A percentile compares a stretch with the other conserved stretches of the same genome.
Evolutionary conservation across 2,329 filamentous ascomycete genomes (phyloP).

Genomic region (Fusarium pseudograminearum): DNA sequence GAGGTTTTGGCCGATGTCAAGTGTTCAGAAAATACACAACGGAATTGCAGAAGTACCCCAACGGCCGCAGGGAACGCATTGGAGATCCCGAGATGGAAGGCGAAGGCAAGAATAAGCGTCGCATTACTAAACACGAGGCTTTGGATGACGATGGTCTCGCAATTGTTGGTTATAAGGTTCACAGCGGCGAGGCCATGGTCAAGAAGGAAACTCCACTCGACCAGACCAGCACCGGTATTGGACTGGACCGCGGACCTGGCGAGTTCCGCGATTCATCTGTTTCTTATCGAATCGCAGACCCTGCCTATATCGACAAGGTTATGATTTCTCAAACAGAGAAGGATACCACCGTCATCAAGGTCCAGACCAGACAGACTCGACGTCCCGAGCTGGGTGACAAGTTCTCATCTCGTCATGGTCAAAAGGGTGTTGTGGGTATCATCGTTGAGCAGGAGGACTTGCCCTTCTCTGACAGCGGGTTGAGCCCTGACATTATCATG

Average conservation of each 20-base stretch:
- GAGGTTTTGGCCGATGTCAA: slow-evolving; percentile 95
- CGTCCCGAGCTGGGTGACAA: slow-evolving; percentile 97
- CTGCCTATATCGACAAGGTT: slow-evolving; percentile 94
- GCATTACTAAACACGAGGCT: slow-evolving; percentile 75
- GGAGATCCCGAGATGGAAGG: slow-evolving; percentile 67
- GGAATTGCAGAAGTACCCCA: slow-evolving; percentile 88
- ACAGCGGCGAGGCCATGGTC: slow-evolving; percentile 85
- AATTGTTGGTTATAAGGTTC: slow-evolving; percentile 83
- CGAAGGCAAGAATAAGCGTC: slow-evolving; percentile 71
- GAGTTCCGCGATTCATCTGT: slow-evolving; percentile 76
- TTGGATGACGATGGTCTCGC: slow-evolving; percentile 91
- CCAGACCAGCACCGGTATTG: slow-evolving; percentile 77
- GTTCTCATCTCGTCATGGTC: slow-evolving; percentile 97
- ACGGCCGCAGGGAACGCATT: slow-evolving; percentile 77
- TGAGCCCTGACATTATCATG: slow-evolving; percentile 99
- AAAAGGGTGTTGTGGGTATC: slow-evolving; percentile 97
- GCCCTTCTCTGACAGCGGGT: slow-evolving; percentile 91
- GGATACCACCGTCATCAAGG: slow-evolving; percentile 89
- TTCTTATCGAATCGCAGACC: slow-evolving; percentile 86
- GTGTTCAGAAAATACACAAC: slow-evolving; percentile 96
- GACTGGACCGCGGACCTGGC: slow-evolving; percentile 72
- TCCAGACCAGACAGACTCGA: slow-evolving; percentile 95
- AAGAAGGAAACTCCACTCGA: slow-evolving; percentile 90
- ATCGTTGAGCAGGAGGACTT: slow-evolving; percentile 97
- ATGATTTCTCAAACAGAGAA: slow-evolving; percentile 91